phyloP scores from a whole-genome alignment of 805 yeast genomes.

The Ogataea saltuana region DNA sequence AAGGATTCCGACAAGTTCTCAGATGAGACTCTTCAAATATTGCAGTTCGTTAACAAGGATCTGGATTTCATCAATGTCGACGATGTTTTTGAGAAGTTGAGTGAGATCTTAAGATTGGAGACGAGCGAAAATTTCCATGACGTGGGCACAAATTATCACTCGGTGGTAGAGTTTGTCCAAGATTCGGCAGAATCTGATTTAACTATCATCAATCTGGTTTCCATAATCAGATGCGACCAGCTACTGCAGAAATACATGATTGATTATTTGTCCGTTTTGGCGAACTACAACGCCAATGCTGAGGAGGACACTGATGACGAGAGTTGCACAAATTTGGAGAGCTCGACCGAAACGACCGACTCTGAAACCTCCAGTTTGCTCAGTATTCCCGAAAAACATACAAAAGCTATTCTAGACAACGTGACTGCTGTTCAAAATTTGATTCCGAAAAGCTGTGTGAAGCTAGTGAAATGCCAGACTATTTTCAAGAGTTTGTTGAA shows the following conservation, averaged over 20 bases:
- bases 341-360: too few species aligned
- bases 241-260: slow-evolving; percentile 22
- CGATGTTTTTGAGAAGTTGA: slow-evolving; percentile 26
- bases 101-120: slow-evolving; percentile 22
- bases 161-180: slow-evolving; percentile 29
- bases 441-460: slow-evolving; percentile 31
- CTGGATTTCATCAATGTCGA: slow-evolving; percentile 24
- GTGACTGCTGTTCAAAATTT: slow-evolving; percentile 19
- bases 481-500: slow-evolving; percentile 31
- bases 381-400: slow-evolving; percentile 8
- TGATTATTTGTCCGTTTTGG: slow-evolving; percentile 22
- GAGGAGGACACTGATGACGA: slow-evolving; percentile 11
- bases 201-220: slow-evolving; percentile 28
- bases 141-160: slow-evolving; percentile 19
- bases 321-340: slow-evolving; percentile 2
- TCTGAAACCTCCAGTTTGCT: slow-evolving; percentile 3
- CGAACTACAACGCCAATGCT: slow-evolving; percentile 12
- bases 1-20: slow-evolving; percentile 10
- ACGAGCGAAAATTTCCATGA: slow-evolving; percentile 2
- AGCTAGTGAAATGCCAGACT: slow-evolving; percentile 30
- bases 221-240: slow-evolving; percentile 27
- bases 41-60: slow-evolving; percentile 25
- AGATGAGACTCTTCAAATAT: slow-evolving; percentile 19
- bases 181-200: slow-evolving; percentile 26
- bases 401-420: slow-evolving; percentile 12